Base-by-base conservation (phyloP, 192 early-diverging fungal genomes). In the Diversispora eburnea region DNA sequence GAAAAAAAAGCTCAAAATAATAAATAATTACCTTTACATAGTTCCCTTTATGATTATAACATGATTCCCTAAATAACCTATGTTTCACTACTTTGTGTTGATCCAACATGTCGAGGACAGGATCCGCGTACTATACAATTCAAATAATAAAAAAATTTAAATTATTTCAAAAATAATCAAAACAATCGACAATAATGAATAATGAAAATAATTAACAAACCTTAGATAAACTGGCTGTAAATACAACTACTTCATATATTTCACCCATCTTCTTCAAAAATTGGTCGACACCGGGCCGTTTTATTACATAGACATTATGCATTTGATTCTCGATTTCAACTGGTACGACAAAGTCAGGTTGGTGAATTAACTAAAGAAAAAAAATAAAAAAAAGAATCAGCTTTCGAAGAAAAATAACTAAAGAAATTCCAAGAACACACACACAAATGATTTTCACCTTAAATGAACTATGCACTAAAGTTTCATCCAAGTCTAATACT, bases 401-500 rank as follows among this genome's bases (percentile, higher is more conserved):
- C 19, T 12, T 46, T n/a, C 9, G 19, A 48, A 49, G 9, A 12
- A 67, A 47, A 67, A 46, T 3, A n/a, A 33, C 7, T 25, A 70
- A 9, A 6, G 19, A 19, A 43, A 19, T 71, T 8, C 5, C 41
- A 58, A 20, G 17, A 58, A 57, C 12, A 49, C 9, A 62, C 19
- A 0, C 5, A 54, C 4, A 8, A 63, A 39, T 33, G 5, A n/a
- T 56, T 4, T 19, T 70, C 79, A 86, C 86, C 86, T 93, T 94
- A 87, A 99, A 98, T 20, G 94, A 95, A 80, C 91, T 93, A 80
- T 99, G 97, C 22, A 99, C 94, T 13, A 99, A 86, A 0, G 97
- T 99, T 76, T 99, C 97, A 83, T 99, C 97, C 72, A 97, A 83
- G 83, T 99, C 97, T 48, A 99, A 86, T 17, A 99, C 97, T 42